These are phyloP conservation scores for Exophiala bonariae DNA, from an alignment of 2,329 filamentous ascomycete genomes.

Conservation along the genomic window DNA sequence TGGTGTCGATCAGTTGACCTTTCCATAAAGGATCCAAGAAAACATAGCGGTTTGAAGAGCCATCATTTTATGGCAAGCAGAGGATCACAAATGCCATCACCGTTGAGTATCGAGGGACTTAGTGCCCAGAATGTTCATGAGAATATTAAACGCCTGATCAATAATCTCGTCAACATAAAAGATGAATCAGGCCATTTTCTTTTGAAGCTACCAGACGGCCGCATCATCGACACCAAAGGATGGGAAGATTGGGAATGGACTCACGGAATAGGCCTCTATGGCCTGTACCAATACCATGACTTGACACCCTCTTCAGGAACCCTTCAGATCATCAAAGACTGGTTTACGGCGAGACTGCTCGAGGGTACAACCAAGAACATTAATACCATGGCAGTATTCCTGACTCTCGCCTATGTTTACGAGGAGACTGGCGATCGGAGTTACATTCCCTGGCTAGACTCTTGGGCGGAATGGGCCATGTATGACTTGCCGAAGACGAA, in stretches of 20 bases:
- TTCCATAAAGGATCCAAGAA: background rate
- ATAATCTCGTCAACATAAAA: slow-evolving; percentile 75
- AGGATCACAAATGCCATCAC: slow-evolving; percentile 24
- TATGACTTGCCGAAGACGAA: slow-evolving; percentile 71
- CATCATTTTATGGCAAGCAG: background rate
- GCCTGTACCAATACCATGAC: slow-evolving; percentile 78
- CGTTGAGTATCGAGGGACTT: slow-evolving; percentile 16
- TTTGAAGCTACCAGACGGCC: slow-evolving; percentile 68
- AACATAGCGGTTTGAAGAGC: background rate
- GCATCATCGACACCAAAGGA: slow-evolving; percentile 79
- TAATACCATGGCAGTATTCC: slow-evolving; percentile 79
- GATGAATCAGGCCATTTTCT: slow-evolving; percentile 75
- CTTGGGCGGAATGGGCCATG: slow-evolving; percentile 82
- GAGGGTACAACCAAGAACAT: slow-evolving; percentile 80
- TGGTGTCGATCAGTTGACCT: too few relatives aligned
- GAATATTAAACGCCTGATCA: slow-evolving; percentile 66
- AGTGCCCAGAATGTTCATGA: slow-evolving; percentile 42
- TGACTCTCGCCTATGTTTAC: slow-evolving; percentile 76
- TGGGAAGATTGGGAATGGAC: slow-evolving; percentile 73
- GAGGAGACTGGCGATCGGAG: slow-evolving; percentile 68
- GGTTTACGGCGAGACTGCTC: slow-evolving; percentile 69
- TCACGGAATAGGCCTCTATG: slow-evolving; percentile 76
- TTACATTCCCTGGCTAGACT: slow-evolving; percentile 75
- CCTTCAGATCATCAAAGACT: slow-evolving; percentile 68
- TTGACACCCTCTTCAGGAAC: slow-evolving; percentile 63